Evolutionary conservation across 805 yeast species (phyloP), one percentile per base, ranked within the genome.

Genomic region (Candida michaelii): DNA sequence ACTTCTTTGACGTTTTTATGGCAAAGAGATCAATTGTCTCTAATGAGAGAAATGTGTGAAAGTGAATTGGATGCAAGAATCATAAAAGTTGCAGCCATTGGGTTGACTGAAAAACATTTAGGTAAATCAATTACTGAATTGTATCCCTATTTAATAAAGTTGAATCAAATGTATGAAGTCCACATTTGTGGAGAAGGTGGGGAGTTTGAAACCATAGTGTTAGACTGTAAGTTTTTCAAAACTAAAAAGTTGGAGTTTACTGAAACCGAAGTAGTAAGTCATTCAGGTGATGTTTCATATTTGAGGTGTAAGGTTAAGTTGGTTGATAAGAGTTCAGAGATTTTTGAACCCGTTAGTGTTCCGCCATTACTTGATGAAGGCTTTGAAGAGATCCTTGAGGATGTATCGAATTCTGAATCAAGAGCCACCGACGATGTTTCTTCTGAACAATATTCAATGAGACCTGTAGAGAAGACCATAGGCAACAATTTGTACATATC

Each of bases 151-250:
- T 61, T 93, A 57, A 49, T 69, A 10, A 67, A 68, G 30, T 65
- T 90, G 46, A 84, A 89, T 58, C 46, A 58, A 8, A 65, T 69
- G 60, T 90, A 79, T 63, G 95, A 90, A 2, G 86, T 90, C 11
- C 97, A 91, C 60, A 81, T 93, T 0, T 93, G 99, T 66, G 99
- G 99, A 11, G 99, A 93, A 69, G 99, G 99, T 25, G 99, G 99
- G 1, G 99, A 93, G 62, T 93, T 89, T 62, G 99, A 93, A 60
- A 84, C 97, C 0, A 67, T 91, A 51, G 98, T 91, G 2, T 69
- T 93, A 21, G 97, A 93, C 61, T 88, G 95, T 1, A 95, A 96
- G 0, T 83, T 88, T 46, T 93, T 91, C 65, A 66, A 65, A 24
- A 68, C 76, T 35, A 80, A 78, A 29, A 65, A 59, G 40, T 59